A percentile compares a stretch with the other conserved stretches of the same genome.
phyloP scores from a whole-genome alignment of 2,329 filamentous ascomycete species.

The Tolypocladium cylindrosporum region DNA sequence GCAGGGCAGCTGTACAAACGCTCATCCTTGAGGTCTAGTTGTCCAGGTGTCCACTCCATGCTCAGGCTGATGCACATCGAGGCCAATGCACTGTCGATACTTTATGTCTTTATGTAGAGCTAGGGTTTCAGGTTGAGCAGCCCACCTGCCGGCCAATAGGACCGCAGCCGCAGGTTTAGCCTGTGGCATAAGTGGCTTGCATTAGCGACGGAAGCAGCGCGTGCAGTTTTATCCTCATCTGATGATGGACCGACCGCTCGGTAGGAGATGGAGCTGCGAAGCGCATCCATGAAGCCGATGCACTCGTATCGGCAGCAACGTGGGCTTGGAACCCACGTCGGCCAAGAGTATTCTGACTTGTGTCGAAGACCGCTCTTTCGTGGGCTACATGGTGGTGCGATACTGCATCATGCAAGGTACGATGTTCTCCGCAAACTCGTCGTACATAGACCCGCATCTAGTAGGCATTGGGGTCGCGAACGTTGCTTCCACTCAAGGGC shows the following conservation, averaged over 20 bases:
- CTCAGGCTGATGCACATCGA: neutral
- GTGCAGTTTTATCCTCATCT: slow-evolving; percentile 1
- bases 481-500: neutral
- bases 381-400: neutral
- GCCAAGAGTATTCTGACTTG: neutral
- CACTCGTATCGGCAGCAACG: neutral
- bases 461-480: neutral
- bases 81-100: slow-evolving; percentile 6
- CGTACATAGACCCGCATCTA: neutral
- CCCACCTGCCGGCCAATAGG: slow-evolving; percentile 17
- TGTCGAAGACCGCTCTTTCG: neutral
- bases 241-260: neutral
- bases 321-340: neutral
- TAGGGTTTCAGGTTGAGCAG: slow-evolving; percentile 22
- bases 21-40: neutral
- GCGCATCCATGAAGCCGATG: neutral
- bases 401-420: neutral
- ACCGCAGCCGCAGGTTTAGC: slow-evolving; percentile 12
- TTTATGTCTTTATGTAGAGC: slow-evolving; percentile 19
- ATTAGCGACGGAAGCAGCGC: neutral
- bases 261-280: neutral
- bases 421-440: neutral
- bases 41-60: neutral
- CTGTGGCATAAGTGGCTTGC: slow-evolving; percentile 7
- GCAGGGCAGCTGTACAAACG: neutral